Percentiles rank a stretch among this genome's conserved stretches.
phyloP scores from a whole-genome alignment of 2,329 filamentous ascomycete species.

The Trichophyton simii region DNA sequence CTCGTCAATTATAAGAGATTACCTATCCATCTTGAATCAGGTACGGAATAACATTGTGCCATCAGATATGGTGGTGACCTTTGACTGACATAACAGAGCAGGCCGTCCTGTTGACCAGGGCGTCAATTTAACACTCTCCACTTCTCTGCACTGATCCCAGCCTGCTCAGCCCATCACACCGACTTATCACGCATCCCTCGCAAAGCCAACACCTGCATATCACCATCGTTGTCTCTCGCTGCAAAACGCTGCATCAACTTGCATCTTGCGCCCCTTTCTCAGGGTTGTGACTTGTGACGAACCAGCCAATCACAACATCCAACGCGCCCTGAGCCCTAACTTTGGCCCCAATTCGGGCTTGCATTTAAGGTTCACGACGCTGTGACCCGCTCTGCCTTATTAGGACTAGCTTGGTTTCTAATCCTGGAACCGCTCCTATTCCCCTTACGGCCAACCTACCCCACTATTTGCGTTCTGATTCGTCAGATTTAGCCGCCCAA shows the following conservation, averaged over 20 bases:
- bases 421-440: conserved; percentile 7
- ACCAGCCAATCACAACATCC: conserved; percentile 8
- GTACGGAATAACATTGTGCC: neutral
- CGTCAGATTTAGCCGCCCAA: conserved; percentile 11
- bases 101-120: neutral
- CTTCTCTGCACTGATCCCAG: conserved; percentile 1
- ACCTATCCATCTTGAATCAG: neutral
- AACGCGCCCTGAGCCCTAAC: conserved; percentile 6
- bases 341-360: conserved; percentile 8
- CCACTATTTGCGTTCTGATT: conserved; percentile 4
- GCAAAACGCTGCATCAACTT: neutral
- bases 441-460: too few relatives aligned
- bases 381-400: conserved; percentile 8
- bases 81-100: neutral
- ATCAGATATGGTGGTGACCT: neutral
- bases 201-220: neutral
- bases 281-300: neutral
- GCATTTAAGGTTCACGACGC: conserved; percentile 5
- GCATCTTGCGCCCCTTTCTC: neutral
- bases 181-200: neutral
- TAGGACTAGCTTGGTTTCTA: conserved; percentile 11
- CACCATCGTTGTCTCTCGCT: neutral
- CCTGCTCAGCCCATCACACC: conserved; percentile 1
- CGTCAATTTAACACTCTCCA: neutral
- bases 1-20: neutral